These are phyloP conservation scores for Phytopythium helicoides DNA, from an alignment of 352 stramenopile genomes.

Conservation along the genomic window DNA sequence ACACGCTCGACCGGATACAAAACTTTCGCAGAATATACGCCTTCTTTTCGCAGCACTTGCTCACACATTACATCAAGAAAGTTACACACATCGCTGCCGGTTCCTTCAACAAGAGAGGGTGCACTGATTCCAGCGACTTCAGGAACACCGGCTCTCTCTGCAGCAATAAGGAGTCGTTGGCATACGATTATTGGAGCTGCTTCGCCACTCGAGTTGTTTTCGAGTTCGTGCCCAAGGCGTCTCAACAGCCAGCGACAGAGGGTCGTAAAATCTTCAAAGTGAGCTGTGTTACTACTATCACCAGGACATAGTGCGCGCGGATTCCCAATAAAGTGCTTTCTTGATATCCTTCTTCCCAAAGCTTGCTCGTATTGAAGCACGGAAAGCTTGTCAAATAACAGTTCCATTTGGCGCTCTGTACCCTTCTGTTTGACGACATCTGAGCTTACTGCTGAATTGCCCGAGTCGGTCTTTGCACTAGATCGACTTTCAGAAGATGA, in stretches of 20 bases:
- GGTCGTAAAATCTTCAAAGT: constrained; percentile 46
- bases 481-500: constrained; percentile 19
- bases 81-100: constrained; percentile 47
- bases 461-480: constrained; percentile 2
- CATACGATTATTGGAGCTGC: constrained; percentile 21
- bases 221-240: constrained; percentile 22
- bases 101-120: constrained; percentile 34
- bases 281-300: constrained; percentile 21
- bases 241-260: constrained; percentile 46
- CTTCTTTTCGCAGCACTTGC: constrained; percentile 24
- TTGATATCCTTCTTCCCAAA: constrained; percentile 38
- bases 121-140: constrained; percentile 31
- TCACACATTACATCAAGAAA: constrained; percentile 48
- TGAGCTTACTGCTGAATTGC: constrained; percentile 7
- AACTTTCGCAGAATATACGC: constrained; percentile 12
- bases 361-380: constrained; percentile 44
- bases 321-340: constrained; percentile 45
- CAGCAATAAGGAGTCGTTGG: constrained; percentile 54
- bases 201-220: constrained; percentile 11
- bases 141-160: constrained; percentile 39
- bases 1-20: constrained; percentile 38
- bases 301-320: constrained; percentile 12
- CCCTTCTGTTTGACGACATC: constrained; percentile 29
- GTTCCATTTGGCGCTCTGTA: constrained; percentile 50
- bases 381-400: constrained; percentile 66